Evolutionary conservation across 768 basidiomycete species (phyloP).

Genomic region (Suillus paluster): DNA sequence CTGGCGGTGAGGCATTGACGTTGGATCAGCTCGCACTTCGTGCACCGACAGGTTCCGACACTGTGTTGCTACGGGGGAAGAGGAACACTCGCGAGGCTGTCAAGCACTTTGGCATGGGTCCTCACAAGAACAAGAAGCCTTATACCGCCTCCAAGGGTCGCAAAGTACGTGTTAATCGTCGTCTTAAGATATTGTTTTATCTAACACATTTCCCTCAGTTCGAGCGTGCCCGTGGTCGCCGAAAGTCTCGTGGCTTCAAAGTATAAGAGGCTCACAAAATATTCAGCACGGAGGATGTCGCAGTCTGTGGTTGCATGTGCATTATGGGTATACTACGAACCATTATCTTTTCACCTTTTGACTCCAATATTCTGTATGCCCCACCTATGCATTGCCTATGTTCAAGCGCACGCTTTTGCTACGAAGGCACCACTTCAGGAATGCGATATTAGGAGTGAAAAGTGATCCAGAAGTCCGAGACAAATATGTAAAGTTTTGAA

Average conservation of each 20-base stretch:
- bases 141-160: slow-evolving; percentile 95
- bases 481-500: not conserved
- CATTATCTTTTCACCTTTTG: slow-evolving; percentile 19
- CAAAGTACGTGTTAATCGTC: slow-evolving; percentile 57
- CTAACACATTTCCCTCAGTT: slow-evolving; percentile 52
- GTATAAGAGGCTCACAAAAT: slow-evolving; percentile 60
- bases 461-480: not conserved
- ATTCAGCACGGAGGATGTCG: slow-evolving; percentile 31
- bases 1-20: slow-evolving; percentile 93
- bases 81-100: slow-evolving; percentile 92
- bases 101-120: slow-evolving; percentile 99
- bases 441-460: not conserved
- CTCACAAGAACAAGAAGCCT: slow-evolving; percentile 99
- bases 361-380: slow-evolving; percentile 26
- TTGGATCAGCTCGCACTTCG: slow-evolving; percentile 96
- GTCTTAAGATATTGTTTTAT: not conserved
- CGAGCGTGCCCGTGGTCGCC: slow-evolving; percentile 98
- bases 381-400: slow-evolving; percentile 30
- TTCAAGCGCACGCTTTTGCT: slow-evolving; percentile 14
- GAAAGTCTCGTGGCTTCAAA: slow-evolving; percentile 98
- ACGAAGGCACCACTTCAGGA: not conserved
- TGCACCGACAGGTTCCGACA: slow-evolving; percentile 94
- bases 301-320: slow-evolving; percentile 33
- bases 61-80: slow-evolving; percentile 90
- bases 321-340: slow-evolving; percentile 35